phyloP scores from a whole-genome alignment of 768 basidiomycete species.

The Suillus cothurnatus region DNA sequence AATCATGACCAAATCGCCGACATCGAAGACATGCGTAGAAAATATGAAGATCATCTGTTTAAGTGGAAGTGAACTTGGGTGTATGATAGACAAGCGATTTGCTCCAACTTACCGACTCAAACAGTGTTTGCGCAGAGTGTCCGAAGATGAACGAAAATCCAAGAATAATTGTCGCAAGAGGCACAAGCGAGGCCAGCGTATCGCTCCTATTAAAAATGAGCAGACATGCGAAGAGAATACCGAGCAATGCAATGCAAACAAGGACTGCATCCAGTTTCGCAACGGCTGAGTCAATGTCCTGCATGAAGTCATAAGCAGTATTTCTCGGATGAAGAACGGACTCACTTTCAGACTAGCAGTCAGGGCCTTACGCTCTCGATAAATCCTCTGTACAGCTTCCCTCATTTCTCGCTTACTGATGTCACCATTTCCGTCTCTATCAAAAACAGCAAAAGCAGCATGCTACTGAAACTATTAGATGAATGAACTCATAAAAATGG shows the following conservation, averaged over 20 bases:
- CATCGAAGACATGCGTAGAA: conserved; percentile 84
- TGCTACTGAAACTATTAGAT: conserved; percentile 42
- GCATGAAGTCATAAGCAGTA: conserved; percentile 12
- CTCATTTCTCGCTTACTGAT: conserved; percentile 80
- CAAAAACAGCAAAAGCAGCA: conserved; percentile 70
- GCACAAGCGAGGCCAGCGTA: conserved; percentile 73
- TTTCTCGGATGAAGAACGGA: conserved; percentile 1
- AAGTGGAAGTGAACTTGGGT: conserved; percentile 5
- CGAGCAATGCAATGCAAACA: conserved; percentile 54
- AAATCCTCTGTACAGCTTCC: conserved; percentile 79
- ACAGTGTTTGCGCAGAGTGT: conserved; percentile 75
- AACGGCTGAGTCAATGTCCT: conserved; percentile 75
- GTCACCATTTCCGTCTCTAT: conserved; percentile 84
- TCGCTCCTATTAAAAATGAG: conserved; percentile 73
- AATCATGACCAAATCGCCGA: conserved; percentile 82
- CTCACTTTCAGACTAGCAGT: conserved; percentile 68
- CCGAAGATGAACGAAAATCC: conserved; percentile 88
- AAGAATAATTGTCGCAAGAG: conserved; percentile 76
- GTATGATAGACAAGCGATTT: not conserved
- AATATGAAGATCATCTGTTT: conserved; percentile 80
- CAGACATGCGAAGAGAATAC: conserved; percentile 67
- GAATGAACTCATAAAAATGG: conserved; percentile 2
- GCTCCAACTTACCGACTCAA: conserved; percentile 61
- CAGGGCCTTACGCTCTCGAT: conserved; percentile 73
- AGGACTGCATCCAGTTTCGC: conserved; percentile 80